These are phyloP conservation scores for Plasmopara halstedii DNA, from an alignment of 352 stramenopile genomes.

Conservation along the genomic window DNA sequence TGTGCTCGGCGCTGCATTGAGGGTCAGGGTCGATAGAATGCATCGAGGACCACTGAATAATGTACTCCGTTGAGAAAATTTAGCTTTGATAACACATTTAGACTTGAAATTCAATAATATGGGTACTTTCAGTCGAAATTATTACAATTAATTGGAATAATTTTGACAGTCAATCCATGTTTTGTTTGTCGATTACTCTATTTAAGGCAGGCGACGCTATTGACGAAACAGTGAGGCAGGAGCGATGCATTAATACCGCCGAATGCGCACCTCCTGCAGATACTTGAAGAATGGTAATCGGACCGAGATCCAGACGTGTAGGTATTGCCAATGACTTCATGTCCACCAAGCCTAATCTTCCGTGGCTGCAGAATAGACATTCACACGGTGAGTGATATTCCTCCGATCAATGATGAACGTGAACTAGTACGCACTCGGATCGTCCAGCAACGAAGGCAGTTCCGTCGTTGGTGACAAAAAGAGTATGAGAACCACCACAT, in stretches of 20 bases:
- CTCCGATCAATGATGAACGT: background rate
- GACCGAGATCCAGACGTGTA: constrained; percentile 42
- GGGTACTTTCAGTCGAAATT: background rate
- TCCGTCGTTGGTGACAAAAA: constrained; percentile 83
- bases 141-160: background rate
- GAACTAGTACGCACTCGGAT: constrained; percentile 54
- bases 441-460: constrained; percentile 75
- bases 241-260: constrained; percentile 59
- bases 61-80: no score
- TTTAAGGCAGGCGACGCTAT: constrained; percentile 44
- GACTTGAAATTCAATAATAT: background rate
- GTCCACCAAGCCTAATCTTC: constrained; percentile 48
- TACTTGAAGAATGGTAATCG: constrained; percentile 55
- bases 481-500: constrained; percentile 76
- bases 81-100: no score
- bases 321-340: constrained; percentile 49
- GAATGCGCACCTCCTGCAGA: constrained; percentile 71
- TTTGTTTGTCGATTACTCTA: constrained; percentile 11
- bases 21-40: background rate
- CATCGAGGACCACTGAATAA: constrained; percentile 5
- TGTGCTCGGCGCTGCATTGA: constrained; percentile 9
- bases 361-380: constrained; percentile 36
- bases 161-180: no score
- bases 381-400: background rate
- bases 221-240: constrained; percentile 44